Conservation (phyloP, 306 rosid genomes). For the Vigna radiata region DNA sequence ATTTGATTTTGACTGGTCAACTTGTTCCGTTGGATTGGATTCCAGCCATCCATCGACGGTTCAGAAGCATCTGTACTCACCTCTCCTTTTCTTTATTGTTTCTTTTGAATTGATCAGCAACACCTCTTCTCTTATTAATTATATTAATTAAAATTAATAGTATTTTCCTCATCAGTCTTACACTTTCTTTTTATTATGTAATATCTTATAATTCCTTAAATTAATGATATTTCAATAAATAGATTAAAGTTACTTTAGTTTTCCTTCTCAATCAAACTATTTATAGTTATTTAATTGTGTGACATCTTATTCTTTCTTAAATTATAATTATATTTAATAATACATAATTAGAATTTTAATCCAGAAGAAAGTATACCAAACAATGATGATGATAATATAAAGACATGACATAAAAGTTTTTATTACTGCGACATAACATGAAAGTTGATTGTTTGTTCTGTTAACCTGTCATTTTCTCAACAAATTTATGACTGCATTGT, state of each 20-base stretch:
- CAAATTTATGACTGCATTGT: neutral
- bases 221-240: neutral
- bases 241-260: neutral
- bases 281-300: neutral
- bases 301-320: neutral
- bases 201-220: neutral
- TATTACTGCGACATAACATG: too few species aligned
- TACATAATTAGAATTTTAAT: too few species aligned
- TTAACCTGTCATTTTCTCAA: too few species aligned
- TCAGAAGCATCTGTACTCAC: neutral
- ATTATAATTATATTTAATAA: neutral
- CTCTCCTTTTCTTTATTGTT: constrained; percentile 2
- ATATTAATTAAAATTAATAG: neutral
- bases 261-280: neutral
- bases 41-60: constrained; percentile 20
- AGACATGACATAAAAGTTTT: too few species aligned
- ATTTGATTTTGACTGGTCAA: constrained; percentile 35
- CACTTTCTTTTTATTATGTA: neutral
- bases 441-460: too few species aligned
- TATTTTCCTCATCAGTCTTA: neutral
- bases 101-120: neutral
- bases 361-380: too few species aligned
- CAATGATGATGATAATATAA: too few species aligned
- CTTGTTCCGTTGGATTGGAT: constrained; percentile 11
- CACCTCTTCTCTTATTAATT: neutral